Evolutionary conservation across 345 rosid species (phyloP).

Genomic region (Eucalyptus cloeziana): DNA sequence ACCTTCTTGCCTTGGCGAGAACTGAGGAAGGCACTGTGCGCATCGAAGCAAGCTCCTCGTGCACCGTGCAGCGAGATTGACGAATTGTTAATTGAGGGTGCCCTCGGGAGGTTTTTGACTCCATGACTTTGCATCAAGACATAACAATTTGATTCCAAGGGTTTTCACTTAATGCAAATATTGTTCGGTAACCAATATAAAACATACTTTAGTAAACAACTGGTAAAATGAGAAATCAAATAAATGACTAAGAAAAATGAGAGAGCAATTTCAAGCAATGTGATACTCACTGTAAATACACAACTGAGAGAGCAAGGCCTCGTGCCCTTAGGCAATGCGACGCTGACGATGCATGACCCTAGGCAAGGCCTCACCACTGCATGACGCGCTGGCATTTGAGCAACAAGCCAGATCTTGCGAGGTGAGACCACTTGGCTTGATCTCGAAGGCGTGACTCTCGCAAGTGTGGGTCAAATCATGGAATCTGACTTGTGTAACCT

Average conservation of each 20-base stretch:
- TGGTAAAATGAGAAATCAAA: background rate
- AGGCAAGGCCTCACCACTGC: background rate
- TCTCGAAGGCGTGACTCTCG: background rate
- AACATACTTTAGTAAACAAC: background rate
- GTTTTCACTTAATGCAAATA: background rate
- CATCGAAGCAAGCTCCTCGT: background rate
- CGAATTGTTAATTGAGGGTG: background rate
- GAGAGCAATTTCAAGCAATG: background rate
- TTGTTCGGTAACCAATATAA: background rate
- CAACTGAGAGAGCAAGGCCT: background rate
- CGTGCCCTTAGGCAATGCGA: background rate
- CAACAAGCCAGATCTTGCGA: background rate
- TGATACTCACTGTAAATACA: background rate
- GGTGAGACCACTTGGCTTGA: background rate
- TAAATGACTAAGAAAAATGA: background rate
- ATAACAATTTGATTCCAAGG: background rate
- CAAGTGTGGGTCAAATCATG: background rate
- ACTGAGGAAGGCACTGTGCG: background rate
- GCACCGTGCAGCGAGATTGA: background rate
- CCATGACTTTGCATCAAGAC: background rate
- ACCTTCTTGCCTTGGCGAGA: background rate
- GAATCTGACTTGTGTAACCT: background rate
- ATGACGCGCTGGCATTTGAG: rapidly evolving
- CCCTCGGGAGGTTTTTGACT: background rate
- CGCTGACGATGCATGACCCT: background rate